Evolutionary conservation across 257 asterid species (phyloP), one percentile per base, ranked within the genome.

Genomic region (Haberlea rhodopensis): DNA sequence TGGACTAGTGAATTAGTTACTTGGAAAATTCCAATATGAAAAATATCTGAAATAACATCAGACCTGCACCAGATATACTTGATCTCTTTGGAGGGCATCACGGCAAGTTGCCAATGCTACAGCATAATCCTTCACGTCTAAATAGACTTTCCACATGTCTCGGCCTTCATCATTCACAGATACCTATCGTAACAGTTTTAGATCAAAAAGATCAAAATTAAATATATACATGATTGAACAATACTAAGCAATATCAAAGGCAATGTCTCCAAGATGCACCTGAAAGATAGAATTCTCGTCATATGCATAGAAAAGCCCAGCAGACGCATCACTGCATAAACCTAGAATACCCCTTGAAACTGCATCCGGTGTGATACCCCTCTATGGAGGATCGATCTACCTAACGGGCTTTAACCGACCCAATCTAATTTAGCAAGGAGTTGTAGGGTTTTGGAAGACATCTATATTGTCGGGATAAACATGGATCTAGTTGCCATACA

Each of bases 111-210:
- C 91, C 85, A 92, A 88, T 63, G 99, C 96, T 27, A 82, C 95
- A 80, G 94, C 83, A 83, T 89, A 92, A 81, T 81, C 87, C 77
- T 87, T 83, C 22, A 92, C 74, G 75, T 89, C 97, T 69, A 92
- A 78, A 81, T 92, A 89, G 72, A 92, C 97, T 77, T 89, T 92
- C 99, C 99, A 92, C 99, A 92, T 87, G 77, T 92, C 96, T 55
- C 90, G 87, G 53, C 95, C 96, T 80, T 92, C 99, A 67, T 92
- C 99, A 84, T 73, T 89, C 76, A 89, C 90, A 2, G 99, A 92
- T 32, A 92, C 95, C 99, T 92, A 78, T 23, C 75, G 68, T 53
- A 65, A 53, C 72, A 70, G 53, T 55, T 34, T 52, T 66, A 60
- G 61, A 59, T 67, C 24, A 55, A 70, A 53, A 65, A 60, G 62